Base-by-base conservation (phyloP, 345 rosid species). In the Pseudoturritis turrita region DNA sequence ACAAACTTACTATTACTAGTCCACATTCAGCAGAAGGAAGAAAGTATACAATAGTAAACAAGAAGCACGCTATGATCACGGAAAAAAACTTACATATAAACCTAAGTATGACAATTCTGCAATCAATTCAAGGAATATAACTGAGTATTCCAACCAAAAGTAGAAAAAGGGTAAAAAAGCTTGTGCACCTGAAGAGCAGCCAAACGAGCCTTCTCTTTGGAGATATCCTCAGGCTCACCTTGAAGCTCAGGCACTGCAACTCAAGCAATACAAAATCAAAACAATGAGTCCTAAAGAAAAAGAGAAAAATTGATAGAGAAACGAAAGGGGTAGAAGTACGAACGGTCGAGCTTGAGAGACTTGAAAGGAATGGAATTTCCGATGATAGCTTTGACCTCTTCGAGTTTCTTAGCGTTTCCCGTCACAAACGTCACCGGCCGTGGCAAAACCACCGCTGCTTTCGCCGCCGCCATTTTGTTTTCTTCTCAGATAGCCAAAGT, bases 381-480 rank as follows among this genome's bases (percentile, higher is more conserved):
- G 83, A 95, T 70, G 11, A 95, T 95, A 41, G 85, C 83, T 58
- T 89, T 91, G 22, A 95, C 99, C 76, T 95, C 98, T 55, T 95
- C 99, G 6, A 91, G 94, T 79, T 95, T 95, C 84, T 91, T 91
- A 4, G 96, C 92, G 75, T 89, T 95, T 22, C 99, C 98, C 0
- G 98, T 95, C 47, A 95, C 98, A 73, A 91, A 91, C 0, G 96
- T 95, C 78, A 95, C 96, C 78, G 97, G 96, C 45, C 91, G 84
- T 14, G 88, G 76, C 50, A 91, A 12, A 61, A 68, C 65, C 51
- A 75, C 89, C 67, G 86, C 79, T 81, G 68, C 78, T 66, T 67
- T 69, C 28, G 77, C 83, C 81, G 86, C 87, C 88, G 71, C 70
- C 79, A 75, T 69, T 60, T 53, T 45, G 26, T 58, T 15, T 47